phyloP scores from a whole-genome alignment of 2,329 filamentous ascomycete genomes.

The Coniochaeta prunicola region DNA sequence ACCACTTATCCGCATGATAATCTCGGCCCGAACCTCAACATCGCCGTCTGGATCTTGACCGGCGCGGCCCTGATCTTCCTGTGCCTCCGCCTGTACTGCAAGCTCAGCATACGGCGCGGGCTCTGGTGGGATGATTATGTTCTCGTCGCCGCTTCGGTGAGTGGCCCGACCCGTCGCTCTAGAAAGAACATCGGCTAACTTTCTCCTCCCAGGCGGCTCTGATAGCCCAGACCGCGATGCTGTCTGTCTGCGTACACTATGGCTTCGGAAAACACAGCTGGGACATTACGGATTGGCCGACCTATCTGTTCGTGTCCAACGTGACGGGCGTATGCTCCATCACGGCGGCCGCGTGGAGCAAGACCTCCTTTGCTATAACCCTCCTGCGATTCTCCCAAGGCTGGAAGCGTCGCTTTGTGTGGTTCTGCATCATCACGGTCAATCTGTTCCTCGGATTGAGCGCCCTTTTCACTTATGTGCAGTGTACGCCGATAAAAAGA shows the following conservation, averaged over 20 bases:
- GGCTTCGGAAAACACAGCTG: constrained; percentile 6
- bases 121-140: constrained; percentile 8
- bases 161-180: neutral
- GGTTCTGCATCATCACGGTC: constrained; percentile 24
- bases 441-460: constrained; percentile 20
- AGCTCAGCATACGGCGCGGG: neutral
- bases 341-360: constrained; percentile 21
- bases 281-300: constrained; percentile 4
- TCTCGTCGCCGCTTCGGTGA: constrained; percentile 2
- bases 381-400: constrained; percentile 21
- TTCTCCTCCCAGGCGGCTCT: neutral
- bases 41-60: constrained; percentile 3
- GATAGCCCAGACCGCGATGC: constrained; percentile 1
- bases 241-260: constrained; percentile 1
- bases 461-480: constrained; percentile 16
- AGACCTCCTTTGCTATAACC: constrained; percentile 28
- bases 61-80: constrained; percentile 4
- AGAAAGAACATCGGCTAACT: neutral
- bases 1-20: neutral
- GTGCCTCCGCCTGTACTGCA: constrained; percentile 5
- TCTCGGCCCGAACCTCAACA: neutral
- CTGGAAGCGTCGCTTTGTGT: constrained; percentile 16
- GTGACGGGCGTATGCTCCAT: constrained; percentile 17
- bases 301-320: constrained; percentile 9
- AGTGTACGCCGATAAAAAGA: constrained; percentile 17